Evolutionary conservation across 805 yeast species (phyloP).

Genomic region (Myxozyma monticola): DNA sequence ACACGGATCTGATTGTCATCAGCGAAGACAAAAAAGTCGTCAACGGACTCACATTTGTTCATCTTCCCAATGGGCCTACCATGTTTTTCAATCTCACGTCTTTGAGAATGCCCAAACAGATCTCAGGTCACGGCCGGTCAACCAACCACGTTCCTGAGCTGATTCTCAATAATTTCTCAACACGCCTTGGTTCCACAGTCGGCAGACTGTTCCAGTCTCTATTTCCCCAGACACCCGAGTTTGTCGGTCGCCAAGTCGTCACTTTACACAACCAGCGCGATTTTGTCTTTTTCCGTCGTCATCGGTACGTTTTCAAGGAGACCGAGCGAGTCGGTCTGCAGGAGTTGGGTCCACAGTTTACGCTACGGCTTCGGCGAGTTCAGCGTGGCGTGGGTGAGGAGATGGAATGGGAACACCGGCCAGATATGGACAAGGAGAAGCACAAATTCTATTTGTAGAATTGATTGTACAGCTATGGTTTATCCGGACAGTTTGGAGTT

Average conservation of each 20-base stretch:
- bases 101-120: slow-evolving; percentile 68
- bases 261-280: slow-evolving; percentile 97
- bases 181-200: slow-evolving; percentile 89
- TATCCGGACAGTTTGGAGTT: background rate
- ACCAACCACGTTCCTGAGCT: slow-evolving; percentile 91
- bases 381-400: slow-evolving; percentile 92
- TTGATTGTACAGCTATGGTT: background rate
- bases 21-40: slow-evolving; percentile 93
- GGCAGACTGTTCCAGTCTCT: slow-evolving; percentile 89
- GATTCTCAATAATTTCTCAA: slow-evolving; percentile 85
- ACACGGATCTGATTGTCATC: slow-evolving; percentile 81
- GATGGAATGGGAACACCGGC: slow-evolving; percentile 92
- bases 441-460: slow-evolving; percentile 75
- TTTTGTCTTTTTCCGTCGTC: slow-evolving; percentile 91
- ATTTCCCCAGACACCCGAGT: slow-evolving; percentile 90
- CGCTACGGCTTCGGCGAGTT: slow-evolving; percentile 79
- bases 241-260: slow-evolving; percentile 92
- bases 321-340: slow-evolving; percentile 93
- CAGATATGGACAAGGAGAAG: slow-evolving; percentile 96
- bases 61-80: slow-evolving; percentile 93
- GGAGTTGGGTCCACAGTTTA: slow-evolving; percentile 96
- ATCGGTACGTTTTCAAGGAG: slow-evolving; percentile 82
- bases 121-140: slow-evolving; percentile 85
- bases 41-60: slow-evolving; percentile 88
- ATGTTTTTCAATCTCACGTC: slow-evolving; percentile 86